Evolutionary conservation across 768 basidiomycete genomes (phyloP).

Genomic region (Lepiota venenata): DNA sequence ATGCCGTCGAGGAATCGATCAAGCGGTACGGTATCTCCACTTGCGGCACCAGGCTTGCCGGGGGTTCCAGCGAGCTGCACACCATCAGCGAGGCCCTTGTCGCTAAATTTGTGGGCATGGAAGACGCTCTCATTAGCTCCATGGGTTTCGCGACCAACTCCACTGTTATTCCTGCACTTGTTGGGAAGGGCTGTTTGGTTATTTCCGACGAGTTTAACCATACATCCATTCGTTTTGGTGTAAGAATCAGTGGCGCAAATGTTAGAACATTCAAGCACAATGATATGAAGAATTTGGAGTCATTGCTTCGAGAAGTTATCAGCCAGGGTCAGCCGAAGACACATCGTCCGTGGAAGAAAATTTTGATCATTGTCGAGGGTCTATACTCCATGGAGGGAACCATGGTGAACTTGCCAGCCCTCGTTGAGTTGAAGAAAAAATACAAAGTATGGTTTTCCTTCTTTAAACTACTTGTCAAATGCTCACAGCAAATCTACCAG

Average conservation of each 20-base stretch:
- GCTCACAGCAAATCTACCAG: conserved; percentile 39
- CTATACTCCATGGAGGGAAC: conserved; percentile 99
- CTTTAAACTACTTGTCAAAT: not conserved
- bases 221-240: conserved; percentile 91
- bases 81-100: conserved; percentile 79
- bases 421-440: conserved; percentile 85
- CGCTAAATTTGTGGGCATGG: conserved; percentile 84
- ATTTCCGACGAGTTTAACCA: conserved; percentile 98
- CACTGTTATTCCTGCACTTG: conserved; percentile 88
- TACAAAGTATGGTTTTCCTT: conserved; percentile 72
- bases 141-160: conserved; percentile 99
- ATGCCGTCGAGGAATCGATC: conserved; percentile 86
- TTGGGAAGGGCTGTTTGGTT: conserved; percentile 86
- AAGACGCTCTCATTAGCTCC: conserved; percentile 86
- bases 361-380: conserved; percentile 91
- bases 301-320: conserved; percentile 82
- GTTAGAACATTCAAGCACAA: conserved; percentile 98
- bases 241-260: conserved; percentile 82
- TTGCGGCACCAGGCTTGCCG: conserved; percentile 76
- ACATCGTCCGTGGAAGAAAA: conserved; percentile 99
- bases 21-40: conserved; percentile 77
- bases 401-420: conserved; percentile 74
- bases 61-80: conserved; percentile 87
- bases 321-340: conserved; percentile 98
- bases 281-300: conserved; percentile 81